A percentile compares a stretch with the other conserved stretches of the same genome.
Evolutionary conservation across 441 rosid genomes (phyloP).

Genomic region (Eruca vesicaria): DNA sequence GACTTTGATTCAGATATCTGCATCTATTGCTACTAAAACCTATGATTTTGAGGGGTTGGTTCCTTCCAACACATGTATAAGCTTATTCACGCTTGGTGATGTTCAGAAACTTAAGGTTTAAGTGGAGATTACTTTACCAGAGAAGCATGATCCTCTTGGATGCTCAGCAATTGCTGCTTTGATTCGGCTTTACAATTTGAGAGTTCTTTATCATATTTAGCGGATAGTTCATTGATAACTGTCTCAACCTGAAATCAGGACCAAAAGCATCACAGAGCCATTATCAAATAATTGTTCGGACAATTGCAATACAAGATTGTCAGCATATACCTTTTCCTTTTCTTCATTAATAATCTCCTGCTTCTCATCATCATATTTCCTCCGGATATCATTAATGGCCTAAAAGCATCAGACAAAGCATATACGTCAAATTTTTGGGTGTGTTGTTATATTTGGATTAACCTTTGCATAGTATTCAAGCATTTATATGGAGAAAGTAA

Average conservation of each 20-base stretch:
- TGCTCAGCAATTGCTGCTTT: slow-evolving; percentile 41
- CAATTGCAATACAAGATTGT: neutral
- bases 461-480: slow-evolving; percentile 4
- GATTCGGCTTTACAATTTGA: slow-evolving; percentile 61
- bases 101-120: neutral
- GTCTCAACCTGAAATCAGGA: slow-evolving; percentile 53
- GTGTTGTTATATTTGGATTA: neutral
- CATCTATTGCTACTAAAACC: neutral
- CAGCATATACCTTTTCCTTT: slow-evolving; percentile 61
- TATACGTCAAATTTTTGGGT: neutral
- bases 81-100: neutral
- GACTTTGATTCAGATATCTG: neutral
- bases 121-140: slow-evolving; percentile 39
- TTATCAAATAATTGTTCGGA: slow-evolving; percentile 6
- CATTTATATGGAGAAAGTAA: slow-evolving; percentile 5
- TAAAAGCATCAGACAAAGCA: slow-evolving; percentile 29
- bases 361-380: slow-evolving; percentile 77
- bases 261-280: neutral
- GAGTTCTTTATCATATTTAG: slow-evolving; percentile 51
- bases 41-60: too few species aligned
- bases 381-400: slow-evolving; percentile 88
- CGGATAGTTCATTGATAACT: slow-evolving; percentile 46
- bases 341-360: slow-evolving; percentile 59
- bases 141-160: slow-evolving; percentile 73
- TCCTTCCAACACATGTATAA: neutral